Conservation (phyloP, 192 early-diverging fungal genomes). For the Coemansia sp. region DNA sequence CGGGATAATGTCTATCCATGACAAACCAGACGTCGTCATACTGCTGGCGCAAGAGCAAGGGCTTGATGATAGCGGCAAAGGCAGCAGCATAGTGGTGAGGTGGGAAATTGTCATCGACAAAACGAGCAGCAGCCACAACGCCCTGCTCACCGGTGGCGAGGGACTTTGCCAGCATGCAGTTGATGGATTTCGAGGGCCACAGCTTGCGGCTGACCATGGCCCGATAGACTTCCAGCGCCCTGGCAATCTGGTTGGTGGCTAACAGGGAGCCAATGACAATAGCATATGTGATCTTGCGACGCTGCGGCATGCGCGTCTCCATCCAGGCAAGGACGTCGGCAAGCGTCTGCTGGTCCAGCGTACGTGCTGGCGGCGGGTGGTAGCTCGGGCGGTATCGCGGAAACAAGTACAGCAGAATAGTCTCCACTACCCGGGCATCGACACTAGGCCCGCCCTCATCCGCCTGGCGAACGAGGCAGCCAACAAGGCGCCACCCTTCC, state of each 20-base stretch:
- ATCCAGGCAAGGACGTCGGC: constrained; percentile 24
- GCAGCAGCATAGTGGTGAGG: constrained; percentile 31
- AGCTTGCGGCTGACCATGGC: constrained; percentile 25
- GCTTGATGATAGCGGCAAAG: constrained; percentile 25
- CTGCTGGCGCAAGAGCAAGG: constrained; percentile 9
- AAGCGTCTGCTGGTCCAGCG: constrained; percentile 8
- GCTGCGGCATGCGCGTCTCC: constrained; percentile 15
- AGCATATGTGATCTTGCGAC: constrained; percentile 20
- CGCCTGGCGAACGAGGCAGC: constrained; percentile 18
- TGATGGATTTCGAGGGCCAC: constrained; percentile 37
- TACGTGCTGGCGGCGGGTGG: constrained; percentile 9
- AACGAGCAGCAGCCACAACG: not conserved
- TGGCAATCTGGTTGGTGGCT: not conserved
- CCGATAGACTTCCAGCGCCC: constrained; percentile 36
- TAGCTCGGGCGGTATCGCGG: constrained; percentile 18
- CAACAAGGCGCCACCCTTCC: constrained; percentile 37
- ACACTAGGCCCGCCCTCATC: not conserved
- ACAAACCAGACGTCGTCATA: constrained; percentile 29
- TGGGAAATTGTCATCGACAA: constrained; percentile 26
- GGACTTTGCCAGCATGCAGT: constrained; percentile 43
- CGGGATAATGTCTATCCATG: constrained; percentile 30
- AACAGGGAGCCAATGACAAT: constrained; percentile 32
- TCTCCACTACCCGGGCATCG: constrained; percentile 38
- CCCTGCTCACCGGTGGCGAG: not conserved
- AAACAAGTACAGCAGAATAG: constrained; percentile 28